A percentile compares a stretch with the other conserved stretches of the same genome.
Evolutionary conservation across 176 grass and related monocot species (phyloP).

Genomic region (Stipa capillata): DNA sequence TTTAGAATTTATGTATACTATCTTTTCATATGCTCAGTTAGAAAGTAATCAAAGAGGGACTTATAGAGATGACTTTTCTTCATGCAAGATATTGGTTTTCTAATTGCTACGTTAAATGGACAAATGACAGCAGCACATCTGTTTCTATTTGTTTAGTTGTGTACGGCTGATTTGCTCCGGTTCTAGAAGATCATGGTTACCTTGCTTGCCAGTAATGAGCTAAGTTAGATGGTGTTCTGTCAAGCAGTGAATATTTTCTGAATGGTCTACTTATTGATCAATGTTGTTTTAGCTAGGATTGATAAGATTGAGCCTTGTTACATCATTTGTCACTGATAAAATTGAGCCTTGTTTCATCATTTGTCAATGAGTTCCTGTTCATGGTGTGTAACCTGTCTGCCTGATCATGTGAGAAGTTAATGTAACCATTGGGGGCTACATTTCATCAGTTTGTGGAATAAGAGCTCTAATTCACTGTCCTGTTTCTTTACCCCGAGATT

Average conservation of each 20-base stretch:
- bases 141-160: not conserved
- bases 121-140: not conserved
- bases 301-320: not conserved
- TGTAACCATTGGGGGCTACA: not conserved
- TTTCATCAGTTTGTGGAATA: not conserved
- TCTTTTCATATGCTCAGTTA: not conserved
- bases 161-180: not conserved
- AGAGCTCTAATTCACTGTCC: not conserved
- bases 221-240: not conserved
- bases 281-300: not conserved
- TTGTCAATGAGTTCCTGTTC: constrained; percentile 2
- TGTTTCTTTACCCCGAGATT: not conserved
- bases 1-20: not conserved
- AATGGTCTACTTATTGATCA: not conserved
- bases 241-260: not conserved
- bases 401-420: not conserved
- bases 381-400: not conserved
- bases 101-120: not conserved
- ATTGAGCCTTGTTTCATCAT: not conserved
- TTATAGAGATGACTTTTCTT: not conserved
- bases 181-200: not conserved
- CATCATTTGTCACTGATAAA: not conserved
- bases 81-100: not conserved
- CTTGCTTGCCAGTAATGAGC: not conserved
- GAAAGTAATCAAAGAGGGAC: not conserved